Evolutionary conservation across 2,329 filamentous ascomycete species (phyloP).

Genomic region (Diaporthe batatas): DNA sequence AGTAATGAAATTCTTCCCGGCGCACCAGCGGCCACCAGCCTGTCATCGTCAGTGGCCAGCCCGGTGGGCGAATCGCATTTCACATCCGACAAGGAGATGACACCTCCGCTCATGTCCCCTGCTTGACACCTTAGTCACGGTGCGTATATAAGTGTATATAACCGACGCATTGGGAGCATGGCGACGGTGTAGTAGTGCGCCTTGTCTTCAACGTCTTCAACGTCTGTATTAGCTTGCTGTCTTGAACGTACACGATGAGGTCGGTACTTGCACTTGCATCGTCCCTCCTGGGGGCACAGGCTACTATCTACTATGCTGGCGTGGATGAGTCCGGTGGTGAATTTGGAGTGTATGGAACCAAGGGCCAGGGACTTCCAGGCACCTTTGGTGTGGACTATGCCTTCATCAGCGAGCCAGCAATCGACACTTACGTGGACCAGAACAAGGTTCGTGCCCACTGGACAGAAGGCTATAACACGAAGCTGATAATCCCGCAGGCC

Average conservation of each 20-base stretch:
- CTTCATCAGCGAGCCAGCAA: conserved; percentile 61
- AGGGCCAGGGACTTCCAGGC: conserved; percentile 61
- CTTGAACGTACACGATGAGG: conserved; percentile 45
- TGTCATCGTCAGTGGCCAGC: neutral
- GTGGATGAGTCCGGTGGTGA: conserved; percentile 62
- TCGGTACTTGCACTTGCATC: conserved; percentile 41
- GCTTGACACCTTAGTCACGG: neutral
- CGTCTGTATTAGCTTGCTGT: neutral
- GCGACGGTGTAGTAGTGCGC: neutral
- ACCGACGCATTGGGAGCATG: neutral
- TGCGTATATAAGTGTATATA: conserved; percentile 22
- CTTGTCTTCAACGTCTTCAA: conserved; percentile 8
- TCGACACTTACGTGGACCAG: conserved; percentile 61
- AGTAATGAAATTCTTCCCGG: neutral
- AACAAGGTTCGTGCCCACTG: conserved; percentile 52
- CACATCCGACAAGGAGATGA: conserved; percentile 15
- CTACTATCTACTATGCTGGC: conserved; percentile 62
- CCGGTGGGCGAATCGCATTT: neutral
- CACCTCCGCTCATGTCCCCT: neutral
- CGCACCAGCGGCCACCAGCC: neutral
- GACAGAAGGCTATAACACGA: neutral
- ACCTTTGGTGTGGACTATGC: conserved; percentile 63
- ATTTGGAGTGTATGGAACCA: conserved; percentile 57
- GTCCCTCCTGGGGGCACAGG: conserved; percentile 49
- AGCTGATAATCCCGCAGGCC: conserved; percentile 43